phyloP scores from a whole-genome alignment of 805 yeast species.

The Priceomyces melissophilus region DNA sequence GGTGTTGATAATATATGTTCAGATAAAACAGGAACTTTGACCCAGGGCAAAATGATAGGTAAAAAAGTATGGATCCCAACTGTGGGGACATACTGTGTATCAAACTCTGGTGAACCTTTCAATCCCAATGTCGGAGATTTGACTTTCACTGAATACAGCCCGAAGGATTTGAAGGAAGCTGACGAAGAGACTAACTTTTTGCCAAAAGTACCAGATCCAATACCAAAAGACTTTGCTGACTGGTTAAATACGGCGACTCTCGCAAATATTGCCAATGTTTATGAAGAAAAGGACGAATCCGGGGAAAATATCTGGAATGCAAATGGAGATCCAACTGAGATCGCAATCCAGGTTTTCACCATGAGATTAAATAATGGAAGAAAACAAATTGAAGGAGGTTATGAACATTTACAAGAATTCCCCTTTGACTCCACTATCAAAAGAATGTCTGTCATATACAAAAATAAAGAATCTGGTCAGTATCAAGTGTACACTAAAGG shows the following conservation, averaged over 20 bases:
- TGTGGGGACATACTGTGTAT: conserved; percentile 30
- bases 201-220: conserved; percentile 20
- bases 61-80: conserved; percentile 34
- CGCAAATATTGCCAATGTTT: conserved; percentile 40
- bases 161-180: conserved; percentile 23
- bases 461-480: conserved; percentile 15
- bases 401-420: conserved; percentile 55
- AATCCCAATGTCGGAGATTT: conserved; percentile 42
- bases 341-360: conserved; percentile 78
- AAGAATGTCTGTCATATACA: conserved; percentile 65
- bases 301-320: conserved; percentile 36
- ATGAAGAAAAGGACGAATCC: conserved; percentile 24
- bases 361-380: conserved; percentile 54
- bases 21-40: conserved; percentile 39
- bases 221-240: conserved; percentile 15
- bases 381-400: conserved; percentile 33
- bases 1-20: conserved; percentile 39
- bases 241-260: conserved; percentile 36
- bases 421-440: conserved; percentile 76
- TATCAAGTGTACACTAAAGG: conserved; percentile 56
- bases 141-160: conserved; percentile 24
- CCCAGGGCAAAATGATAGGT: conserved; percentile 38
- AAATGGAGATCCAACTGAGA: conserved; percentile 84
- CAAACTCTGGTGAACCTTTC: conserved; percentile 31
- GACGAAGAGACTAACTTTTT: conserved; percentile 40